These are phyloP conservation scores for Dendrocalamus latiflorus DNA, from an alignment of 202 grass and related monocot genomes.

Conservation along the genomic window DNA sequence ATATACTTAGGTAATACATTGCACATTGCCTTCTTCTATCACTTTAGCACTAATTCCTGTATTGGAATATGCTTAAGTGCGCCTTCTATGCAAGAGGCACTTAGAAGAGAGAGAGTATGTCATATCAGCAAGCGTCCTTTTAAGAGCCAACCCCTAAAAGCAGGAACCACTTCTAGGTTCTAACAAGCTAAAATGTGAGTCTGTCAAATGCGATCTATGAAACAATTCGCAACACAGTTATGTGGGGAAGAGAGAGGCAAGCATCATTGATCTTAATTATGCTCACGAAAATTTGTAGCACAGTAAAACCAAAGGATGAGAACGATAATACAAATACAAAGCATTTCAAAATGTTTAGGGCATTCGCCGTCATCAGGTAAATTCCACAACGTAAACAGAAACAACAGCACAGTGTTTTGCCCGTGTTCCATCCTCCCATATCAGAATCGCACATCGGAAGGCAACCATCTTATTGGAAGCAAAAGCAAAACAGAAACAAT, in stretches of 20 bases:
- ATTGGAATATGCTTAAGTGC: too few relatives aligned
- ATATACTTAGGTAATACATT: not conserved
- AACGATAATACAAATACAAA: conserved; percentile 13
- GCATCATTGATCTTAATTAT: not conserved
- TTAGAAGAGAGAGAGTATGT: not conserved
- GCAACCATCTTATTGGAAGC: conserved; percentile 30
- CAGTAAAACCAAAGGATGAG: not conserved
- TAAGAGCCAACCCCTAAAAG: too few relatives aligned
- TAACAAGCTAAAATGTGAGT: too few relatives aligned
- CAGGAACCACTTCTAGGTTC: too few relatives aligned
- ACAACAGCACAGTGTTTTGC: conserved; percentile 27
- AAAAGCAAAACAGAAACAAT: not conserved
- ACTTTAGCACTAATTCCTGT: not conserved
- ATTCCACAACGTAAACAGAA: conserved; percentile 22
- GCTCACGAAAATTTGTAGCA: not conserved
- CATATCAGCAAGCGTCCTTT: too few relatives aligned
- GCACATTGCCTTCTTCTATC: not conserved
- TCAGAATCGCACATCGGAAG: conserved; percentile 29
- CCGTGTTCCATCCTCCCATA: conserved; percentile 4
- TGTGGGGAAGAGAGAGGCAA: not conserved
- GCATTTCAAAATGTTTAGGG: conserved; percentile 17
- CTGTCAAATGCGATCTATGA: not conserved
- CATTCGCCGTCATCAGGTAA: conserved; percentile 21
- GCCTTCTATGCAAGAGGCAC: not conserved
- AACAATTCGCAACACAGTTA: not conserved